Evolutionary conservation across 345 rosid genomes (phyloP).

Genomic region (Microthlaspi erraticum): DNA sequence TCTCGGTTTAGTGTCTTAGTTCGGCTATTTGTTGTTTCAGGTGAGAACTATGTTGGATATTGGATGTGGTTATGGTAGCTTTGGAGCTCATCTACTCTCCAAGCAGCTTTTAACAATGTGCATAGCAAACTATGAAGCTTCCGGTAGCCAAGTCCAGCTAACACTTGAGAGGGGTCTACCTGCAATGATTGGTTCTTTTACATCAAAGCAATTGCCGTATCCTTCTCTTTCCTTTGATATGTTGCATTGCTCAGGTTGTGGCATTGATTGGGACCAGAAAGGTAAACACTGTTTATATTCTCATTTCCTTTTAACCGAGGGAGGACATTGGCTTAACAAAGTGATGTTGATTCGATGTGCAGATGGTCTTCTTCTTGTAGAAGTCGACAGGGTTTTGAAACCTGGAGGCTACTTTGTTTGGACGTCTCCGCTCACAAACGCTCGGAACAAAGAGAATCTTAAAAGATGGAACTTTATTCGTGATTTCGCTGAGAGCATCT

Average conservation of each 20-base stretch:
- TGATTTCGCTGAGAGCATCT: slow-evolving; percentile 75
- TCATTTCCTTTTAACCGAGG: not conserved
- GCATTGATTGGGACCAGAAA: slow-evolving; percentile 95
- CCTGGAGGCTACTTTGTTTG: slow-evolving; percentile 99
- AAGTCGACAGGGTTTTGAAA: slow-evolving; percentile 87
- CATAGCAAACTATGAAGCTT: slow-evolving; percentile 89
- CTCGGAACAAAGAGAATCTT: slow-evolving; percentile 69
- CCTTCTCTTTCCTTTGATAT: slow-evolving; percentile 98
- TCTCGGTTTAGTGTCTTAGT: slow-evolving; percentile 22
- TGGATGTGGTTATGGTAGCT: slow-evolving; percentile 99
- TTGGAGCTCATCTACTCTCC: slow-evolving; percentile 92
- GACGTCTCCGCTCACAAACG: slow-evolving; percentile 90
- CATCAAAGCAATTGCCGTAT: slow-evolving; percentile 81
- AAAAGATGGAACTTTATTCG: slow-evolving; percentile 77
- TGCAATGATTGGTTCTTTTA: slow-evolving; percentile 89
- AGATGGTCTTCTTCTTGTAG: slow-evolving; percentile 87
- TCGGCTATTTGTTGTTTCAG: slow-evolving; percentile 49
- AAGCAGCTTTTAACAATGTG: slow-evolving; percentile 89
- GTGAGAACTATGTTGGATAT: slow-evolving; percentile 93
- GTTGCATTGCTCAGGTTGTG: slow-evolving; percentile 96
- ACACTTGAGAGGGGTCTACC: slow-evolving; percentile 99
- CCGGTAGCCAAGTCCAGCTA: slow-evolving; percentile 98
- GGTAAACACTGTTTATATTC: slow-evolving; percentile 52
- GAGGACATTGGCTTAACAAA: not conserved
- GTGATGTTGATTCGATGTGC: slow-evolving; percentile 10